These are phyloP conservation scores for Trichosporon inkin DNA, from an alignment of 1,284 basidiomycete genomes.

Conservation along the genomic window DNA sequence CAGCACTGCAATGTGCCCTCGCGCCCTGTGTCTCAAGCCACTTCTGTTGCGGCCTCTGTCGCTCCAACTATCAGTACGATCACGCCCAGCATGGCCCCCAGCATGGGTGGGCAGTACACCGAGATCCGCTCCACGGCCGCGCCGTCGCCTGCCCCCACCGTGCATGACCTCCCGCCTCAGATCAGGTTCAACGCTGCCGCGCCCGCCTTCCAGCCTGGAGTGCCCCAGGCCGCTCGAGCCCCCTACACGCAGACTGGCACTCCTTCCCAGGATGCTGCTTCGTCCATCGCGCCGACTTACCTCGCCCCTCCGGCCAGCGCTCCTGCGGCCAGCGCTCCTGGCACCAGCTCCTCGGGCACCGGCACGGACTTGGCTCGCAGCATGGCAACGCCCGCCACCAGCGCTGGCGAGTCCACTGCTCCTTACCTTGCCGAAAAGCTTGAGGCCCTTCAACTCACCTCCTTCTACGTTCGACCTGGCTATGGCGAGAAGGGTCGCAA, in stretches of 20 bases:
- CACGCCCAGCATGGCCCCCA: slow-evolving; percentile 7
- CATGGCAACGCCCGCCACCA: neutral
- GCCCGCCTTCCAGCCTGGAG: neutral
- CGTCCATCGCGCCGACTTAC: neutral
- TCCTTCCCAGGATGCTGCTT: too few species aligned
- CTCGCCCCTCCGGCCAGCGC: neutral
- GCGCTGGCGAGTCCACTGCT: neutral
- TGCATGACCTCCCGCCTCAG: neutral
- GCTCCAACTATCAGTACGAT: neutral
- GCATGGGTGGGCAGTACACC: neutral
- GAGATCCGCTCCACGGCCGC: neutral
- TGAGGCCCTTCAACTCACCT: slow-evolving; percentile 27
- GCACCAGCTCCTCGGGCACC: neutral
- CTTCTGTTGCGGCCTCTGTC: neutral
- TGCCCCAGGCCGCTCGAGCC: neutral
- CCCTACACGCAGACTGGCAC: neutral
- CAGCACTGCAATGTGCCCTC: neutral
- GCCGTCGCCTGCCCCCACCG: neutral
- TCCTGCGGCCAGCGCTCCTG: neutral
- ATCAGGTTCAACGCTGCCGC: neutral
- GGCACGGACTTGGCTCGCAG: neutral
- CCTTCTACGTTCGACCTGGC: slow-evolving; percentile 37
- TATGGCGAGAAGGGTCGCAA: slow-evolving; percentile 28
- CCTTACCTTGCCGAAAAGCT: slow-evolving; percentile 20
- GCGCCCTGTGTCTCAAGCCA: neutral